These are phyloP conservation scores for Ceriops decandra DNA, from an alignment of 345 rosid species.

Conservation along the genomic window DNA sequence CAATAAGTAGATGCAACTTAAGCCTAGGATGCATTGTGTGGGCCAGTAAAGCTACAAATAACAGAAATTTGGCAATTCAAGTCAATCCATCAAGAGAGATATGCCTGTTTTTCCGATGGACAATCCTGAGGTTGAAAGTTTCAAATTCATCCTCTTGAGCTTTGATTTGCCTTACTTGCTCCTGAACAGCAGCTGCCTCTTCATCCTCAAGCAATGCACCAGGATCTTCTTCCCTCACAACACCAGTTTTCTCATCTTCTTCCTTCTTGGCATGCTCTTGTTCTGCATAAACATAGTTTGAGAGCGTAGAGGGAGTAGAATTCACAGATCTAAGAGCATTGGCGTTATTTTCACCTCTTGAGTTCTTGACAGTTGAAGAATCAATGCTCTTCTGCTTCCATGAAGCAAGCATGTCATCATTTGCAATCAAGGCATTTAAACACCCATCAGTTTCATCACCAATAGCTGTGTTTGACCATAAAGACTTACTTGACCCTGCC, in stretches of 20 bases:
- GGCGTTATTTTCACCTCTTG: conserved; percentile 59
- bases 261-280: conserved; percentile 49
- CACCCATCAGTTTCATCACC: conserved; percentile 46
- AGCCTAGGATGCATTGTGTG: neutral
- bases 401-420: conserved; percentile 65
- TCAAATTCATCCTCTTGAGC: conserved; percentile 98
- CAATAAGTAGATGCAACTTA: neutral
- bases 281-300: conserved; percentile 64
- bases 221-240: conserved; percentile 64
- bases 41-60: conserved; percentile 9
- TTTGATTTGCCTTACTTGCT: conserved; percentile 96
- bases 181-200: conserved; percentile 91
- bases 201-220: conserved; percentile 79
- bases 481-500: conserved; percentile 60
- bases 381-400: conserved; percentile 82
- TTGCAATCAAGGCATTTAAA: conserved; percentile 49
- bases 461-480: conserved; percentile 53
- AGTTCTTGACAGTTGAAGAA: conserved; percentile 70
- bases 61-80: conserved; percentile 1
- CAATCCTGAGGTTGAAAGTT: conserved; percentile 93
- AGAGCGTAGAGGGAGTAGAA: conserved; percentile 68
- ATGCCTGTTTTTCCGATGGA: conserved; percentile 97
- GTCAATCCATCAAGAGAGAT: conserved; percentile 18
- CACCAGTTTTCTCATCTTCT: conserved; percentile 48
- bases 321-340: conserved; percentile 55